Base-by-base conservation (phyloP, 805 yeast species). In the Ogataea philodendri region DNA sequence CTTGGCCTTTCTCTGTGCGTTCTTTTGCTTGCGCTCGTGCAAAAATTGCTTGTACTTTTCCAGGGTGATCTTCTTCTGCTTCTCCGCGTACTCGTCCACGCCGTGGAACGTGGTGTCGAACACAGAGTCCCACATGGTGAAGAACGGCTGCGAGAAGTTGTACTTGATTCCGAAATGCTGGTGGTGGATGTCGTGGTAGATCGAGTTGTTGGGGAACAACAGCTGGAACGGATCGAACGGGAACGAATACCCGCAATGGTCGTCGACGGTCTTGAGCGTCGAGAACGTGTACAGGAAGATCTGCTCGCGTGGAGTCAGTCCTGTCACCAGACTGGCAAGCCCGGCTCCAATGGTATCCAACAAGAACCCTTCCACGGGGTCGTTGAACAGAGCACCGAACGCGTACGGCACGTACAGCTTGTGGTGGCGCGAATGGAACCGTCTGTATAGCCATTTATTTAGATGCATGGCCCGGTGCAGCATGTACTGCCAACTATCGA, bases 131-230 rank as follows among this genome's bases (percentile, higher is more conserved):
- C 98, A 93, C 55, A 87, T 78, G 2, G 87, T 82, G 65, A 93
- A 93, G 66, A 90, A 93, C 4, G 98, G 98, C 69, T 93, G 98
- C 9, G 94, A 81, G 55, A 81, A 93, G 66, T 93, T 93, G 39
- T 82, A 78, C 67, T 87, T 87, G 64, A 93, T 79, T 23, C 98
- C 98, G 70, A 90, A 93, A 52, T 77, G 78, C 69, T 93, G 98
- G 63, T 93, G 98, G 59, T 93, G 98, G 50, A 93, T 89, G 63
- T 93, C 98, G 56, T 93, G 98, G 61, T 88, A 93, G 20, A 88
- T 83, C 9, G 97, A 84, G 57, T 93, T 88, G 66, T 93, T 93
- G 45, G 97, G 97, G 74, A 93, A 93, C 15, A 90, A 38, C 26
- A 78, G 57, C 68, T 93, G 98, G 71, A 93, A 84, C 15, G 89